Evolutionary conservation across 768 basidiomycete genomes (phyloP).

Genomic region (Calocera viscosa): DNA sequence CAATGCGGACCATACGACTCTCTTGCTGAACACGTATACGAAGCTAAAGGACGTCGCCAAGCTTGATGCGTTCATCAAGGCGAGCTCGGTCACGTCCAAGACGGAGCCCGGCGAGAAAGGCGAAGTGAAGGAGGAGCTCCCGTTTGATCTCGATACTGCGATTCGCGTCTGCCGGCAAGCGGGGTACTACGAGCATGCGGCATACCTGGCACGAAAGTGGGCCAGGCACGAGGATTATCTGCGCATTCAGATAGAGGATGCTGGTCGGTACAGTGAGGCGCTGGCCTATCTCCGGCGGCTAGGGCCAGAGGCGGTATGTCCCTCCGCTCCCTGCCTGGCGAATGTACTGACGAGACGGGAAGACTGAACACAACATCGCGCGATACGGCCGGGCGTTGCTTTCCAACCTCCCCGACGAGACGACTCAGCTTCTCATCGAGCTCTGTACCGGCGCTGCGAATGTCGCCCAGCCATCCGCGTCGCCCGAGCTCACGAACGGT

Average conservation of each 20-base stretch:
- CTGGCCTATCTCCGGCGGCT: slow-evolving; percentile 65
- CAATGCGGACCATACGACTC: slow-evolving; percentile 91
- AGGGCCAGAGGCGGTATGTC: slow-evolving; percentile 63
- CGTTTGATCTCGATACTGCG: slow-evolving; percentile 93
- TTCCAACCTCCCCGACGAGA: slow-evolving; percentile 68
- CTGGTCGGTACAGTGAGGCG: slow-evolving; percentile 67
- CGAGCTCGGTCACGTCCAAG: slow-evolving; percentile 47
- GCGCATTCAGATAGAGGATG: slow-evolving; percentile 88
- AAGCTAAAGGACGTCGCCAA: slow-evolving; percentile 85
- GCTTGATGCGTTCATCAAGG: slow-evolving; percentile 84
- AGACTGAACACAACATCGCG: slow-evolving; percentile 74
- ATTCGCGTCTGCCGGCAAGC: slow-evolving; percentile 95
- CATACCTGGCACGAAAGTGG: slow-evolving; percentile 85
- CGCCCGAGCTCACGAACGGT: slow-evolving; percentile 10
- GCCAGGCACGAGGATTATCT: slow-evolving; percentile 86
- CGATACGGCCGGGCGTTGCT: slow-evolving; percentile 83
- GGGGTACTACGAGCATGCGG: slow-evolving; percentile 89
- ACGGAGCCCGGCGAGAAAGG: slow-evolving; percentile 29
- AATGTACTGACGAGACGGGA: not conserved
- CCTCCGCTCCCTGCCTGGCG: not conserved
- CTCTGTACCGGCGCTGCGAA: slow-evolving; percentile 62
- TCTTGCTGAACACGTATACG: slow-evolving; percentile 93
- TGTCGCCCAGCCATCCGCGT: slow-evolving; percentile 22
- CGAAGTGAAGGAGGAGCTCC: slow-evolving; percentile 48
- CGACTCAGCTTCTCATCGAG: slow-evolving; percentile 83